Conservation (phyloP, 139 green algal species). For the Picochlorum sp. region DNA sequence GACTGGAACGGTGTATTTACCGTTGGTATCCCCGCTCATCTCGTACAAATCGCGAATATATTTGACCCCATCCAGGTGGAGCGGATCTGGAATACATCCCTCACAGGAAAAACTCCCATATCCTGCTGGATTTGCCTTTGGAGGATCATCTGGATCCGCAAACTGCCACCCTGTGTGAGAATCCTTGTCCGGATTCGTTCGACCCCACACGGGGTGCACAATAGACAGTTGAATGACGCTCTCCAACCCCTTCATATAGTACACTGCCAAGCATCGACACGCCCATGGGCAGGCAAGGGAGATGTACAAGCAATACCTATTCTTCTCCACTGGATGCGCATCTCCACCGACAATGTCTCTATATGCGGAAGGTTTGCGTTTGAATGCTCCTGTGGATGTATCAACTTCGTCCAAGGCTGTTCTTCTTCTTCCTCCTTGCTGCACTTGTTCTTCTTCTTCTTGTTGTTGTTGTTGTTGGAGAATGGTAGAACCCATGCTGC, state of each 20-base stretch:
- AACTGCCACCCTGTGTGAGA: slow-evolving; percentile 85
- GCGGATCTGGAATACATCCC: slow-evolving; percentile 62
- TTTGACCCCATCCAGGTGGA: slow-evolving; percentile 46
- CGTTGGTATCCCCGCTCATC: slow-evolving; percentile 43
- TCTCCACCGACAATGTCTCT: slow-evolving; percentile 40
- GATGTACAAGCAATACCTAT: slow-evolving; percentile 94
- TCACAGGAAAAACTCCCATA: slow-evolving; percentile 1
- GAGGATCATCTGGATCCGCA: slow-evolving; percentile 38
- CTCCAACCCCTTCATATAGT: slow-evolving; percentile 73
- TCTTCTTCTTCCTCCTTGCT: no score
- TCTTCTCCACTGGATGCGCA: slow-evolving; percentile 47
- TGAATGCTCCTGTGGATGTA: slow-evolving; percentile 29
- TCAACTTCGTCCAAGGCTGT: slow-evolving; percentile 50
- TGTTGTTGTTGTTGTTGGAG: no score
- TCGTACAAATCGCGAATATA: slow-evolving; percentile 82
- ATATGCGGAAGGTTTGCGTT: slow-evolving; percentile 26
- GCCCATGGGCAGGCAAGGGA: slow-evolving; percentile 92
- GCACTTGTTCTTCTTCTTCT: no score
- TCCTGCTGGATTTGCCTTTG: slow-evolving; percentile 16
- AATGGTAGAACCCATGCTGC: no score
- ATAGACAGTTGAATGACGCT: slow-evolving; percentile 73
- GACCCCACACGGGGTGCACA: slow-evolving; percentile 80
- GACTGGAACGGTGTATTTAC: slow-evolving; percentile 86
- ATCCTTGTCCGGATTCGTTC: slow-evolving; percentile 71
- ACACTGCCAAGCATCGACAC: slow-evolving; percentile 48